phyloP scores from a whole-genome alignment of 208 protist species.

The Polymyxa betae region DNA sequence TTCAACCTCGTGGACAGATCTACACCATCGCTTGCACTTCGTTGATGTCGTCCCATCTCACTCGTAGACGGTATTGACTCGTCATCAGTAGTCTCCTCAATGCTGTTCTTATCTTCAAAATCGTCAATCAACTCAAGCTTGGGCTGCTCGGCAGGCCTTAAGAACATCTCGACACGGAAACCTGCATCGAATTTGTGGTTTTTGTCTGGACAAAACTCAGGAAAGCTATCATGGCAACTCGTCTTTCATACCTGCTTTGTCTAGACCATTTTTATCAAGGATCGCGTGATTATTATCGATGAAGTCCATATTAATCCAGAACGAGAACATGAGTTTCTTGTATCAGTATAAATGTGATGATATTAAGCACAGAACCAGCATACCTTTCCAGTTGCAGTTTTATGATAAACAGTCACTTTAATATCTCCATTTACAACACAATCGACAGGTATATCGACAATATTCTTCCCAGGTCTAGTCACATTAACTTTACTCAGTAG shows the following conservation, averaged over 20 bases:
- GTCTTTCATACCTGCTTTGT: neutral
- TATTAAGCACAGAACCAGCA: neutral
- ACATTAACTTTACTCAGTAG: neutral
- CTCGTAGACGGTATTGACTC: too few relatives aligned
- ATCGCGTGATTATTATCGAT: conserved; percentile 17
- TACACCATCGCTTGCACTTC: too few relatives aligned
- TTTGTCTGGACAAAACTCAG: neutral
- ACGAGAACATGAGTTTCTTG: conserved; percentile 10
- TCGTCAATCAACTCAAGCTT: neutral
- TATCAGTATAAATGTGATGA: neutral
- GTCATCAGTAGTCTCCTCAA: neutral
- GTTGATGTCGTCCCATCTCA: too few relatives aligned
- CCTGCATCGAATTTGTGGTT: neutral
- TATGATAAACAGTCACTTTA: neutral
- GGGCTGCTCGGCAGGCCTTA: neutral
- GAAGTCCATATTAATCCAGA: neutral
- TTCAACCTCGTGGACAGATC: too few relatives aligned
- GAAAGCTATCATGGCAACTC: neutral
- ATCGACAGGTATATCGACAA: conserved; percentile 24
- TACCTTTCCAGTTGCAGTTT: neutral
- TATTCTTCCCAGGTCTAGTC: conserved; percentile 8
- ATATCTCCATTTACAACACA: neutral
- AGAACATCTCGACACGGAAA: conserved; percentile 36
- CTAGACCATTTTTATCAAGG: neutral
- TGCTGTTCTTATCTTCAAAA: neutral